These are phyloP conservation scores for Phytophthora pseudosyringae DNA, from an alignment of 352 stramenopile species.

Conservation along the genomic window DNA sequence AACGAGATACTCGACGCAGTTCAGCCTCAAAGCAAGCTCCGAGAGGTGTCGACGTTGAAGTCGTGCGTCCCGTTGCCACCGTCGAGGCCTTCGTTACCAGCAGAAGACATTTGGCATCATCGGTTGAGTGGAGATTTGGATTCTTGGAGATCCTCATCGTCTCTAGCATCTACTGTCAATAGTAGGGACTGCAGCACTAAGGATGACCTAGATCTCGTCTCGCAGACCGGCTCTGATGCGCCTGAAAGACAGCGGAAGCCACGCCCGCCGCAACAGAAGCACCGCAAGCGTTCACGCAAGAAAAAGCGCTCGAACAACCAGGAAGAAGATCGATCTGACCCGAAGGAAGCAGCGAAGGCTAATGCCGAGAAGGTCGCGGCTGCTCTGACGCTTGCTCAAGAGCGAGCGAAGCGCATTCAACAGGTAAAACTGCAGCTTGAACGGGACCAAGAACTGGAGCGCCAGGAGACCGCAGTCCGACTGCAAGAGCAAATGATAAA, in stretches of 20 bases:
- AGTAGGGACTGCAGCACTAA: slow-evolving; percentile 9
- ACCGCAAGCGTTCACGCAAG: slow-evolving; percentile 27
- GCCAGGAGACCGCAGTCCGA: slow-evolving; percentile 27
- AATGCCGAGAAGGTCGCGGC: slow-evolving; percentile 46
- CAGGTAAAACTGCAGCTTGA: slow-evolving; percentile 36
- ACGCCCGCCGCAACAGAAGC: slow-evolving; percentile 34
- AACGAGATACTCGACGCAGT: slow-evolving; percentile 12
- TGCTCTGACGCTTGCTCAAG: slow-evolving; percentile 43
- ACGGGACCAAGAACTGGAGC: slow-evolving; percentile 27
- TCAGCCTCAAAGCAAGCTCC: slow-evolving; percentile 6
- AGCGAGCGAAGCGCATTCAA: slow-evolving; percentile 42
- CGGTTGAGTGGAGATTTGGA: slow-evolving; percentile 10
- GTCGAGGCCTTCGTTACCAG: background rate
- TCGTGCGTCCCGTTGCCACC: background rate
- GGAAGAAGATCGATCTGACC: slow-evolving; percentile 20
- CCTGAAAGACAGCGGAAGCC: slow-evolving; percentile 25
- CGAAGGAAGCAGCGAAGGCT: slow-evolving; percentile 19
- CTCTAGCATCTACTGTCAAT: slow-evolving; percentile 9
- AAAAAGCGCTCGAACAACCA: slow-evolving; percentile 35
- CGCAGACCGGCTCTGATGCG: slow-evolving; percentile 7
- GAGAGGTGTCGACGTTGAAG: slow-evolving; percentile 3
- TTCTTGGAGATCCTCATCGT: slow-evolving; percentile 20
- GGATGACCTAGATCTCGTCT: slow-evolving; percentile 9
- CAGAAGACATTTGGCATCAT: slow-evolving; percentile 10
- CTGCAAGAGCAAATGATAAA: slow-evolving; percentile 49